Percentiles rank a stretch among this genome's conserved stretches.
Conservation (phyloP, 2,329 filamentous ascomycete genomes). For the Diaporthe humulicola region DNA sequence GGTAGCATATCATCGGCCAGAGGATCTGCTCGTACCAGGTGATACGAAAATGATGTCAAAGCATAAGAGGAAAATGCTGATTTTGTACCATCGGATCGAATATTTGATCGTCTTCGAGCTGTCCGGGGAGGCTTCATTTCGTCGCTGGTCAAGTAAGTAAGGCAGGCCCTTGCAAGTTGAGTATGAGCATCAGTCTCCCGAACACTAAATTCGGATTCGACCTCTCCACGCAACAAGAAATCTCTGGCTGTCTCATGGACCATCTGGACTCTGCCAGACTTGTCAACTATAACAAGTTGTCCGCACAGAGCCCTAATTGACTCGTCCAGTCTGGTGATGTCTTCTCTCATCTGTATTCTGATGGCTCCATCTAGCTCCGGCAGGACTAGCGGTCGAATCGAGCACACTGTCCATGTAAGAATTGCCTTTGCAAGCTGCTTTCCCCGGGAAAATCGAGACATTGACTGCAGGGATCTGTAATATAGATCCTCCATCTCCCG, state of each 20-base stretch:
- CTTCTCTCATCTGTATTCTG: constrained; percentile 50
- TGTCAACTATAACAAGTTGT: constrained; percentile 54
- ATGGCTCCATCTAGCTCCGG: constrained; percentile 52
- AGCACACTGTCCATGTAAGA: constrained; percentile 53
- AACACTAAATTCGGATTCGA: no score
- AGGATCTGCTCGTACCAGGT: no score
- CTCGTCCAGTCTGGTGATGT: constrained; percentile 46
- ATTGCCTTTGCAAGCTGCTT: constrained; percentile 49
- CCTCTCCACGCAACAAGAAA: constrained; percentile 44
- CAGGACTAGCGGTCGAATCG: constrained; percentile 49
- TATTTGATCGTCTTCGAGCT: no score
- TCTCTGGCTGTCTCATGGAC: constrained; percentile 55
- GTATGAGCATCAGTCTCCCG: no score
- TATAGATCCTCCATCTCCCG: constrained; percentile 53
- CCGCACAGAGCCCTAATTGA: constrained; percentile 49
- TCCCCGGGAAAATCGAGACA: constrained; percentile 35
- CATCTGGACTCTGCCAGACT: constrained; percentile 49
- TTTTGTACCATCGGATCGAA: no score
- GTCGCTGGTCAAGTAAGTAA: no score
- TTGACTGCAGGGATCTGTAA: neutral
- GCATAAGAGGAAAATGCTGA: no score
- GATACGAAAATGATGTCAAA: no score
- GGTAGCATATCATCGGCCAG: no score
- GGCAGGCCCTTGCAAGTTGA: no score
- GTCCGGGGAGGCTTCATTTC: no score